These are phyloP conservation scores for Thalia dealbata DNA, from an alignment of 176 grass and related monocot species.

Conservation along the genomic window DNA sequence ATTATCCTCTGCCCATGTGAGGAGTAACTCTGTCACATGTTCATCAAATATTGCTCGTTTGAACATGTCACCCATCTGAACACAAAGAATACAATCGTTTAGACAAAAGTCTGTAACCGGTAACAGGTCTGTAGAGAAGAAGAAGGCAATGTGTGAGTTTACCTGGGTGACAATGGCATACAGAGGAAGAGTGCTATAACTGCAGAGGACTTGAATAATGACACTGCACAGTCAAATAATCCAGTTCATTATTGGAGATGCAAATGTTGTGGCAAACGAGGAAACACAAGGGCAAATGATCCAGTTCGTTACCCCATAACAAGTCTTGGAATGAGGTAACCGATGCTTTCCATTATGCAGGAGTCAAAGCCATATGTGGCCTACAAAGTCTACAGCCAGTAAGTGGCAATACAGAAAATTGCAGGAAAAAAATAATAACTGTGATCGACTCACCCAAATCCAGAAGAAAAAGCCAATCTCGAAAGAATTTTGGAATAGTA, in stretches of 20 bases:
- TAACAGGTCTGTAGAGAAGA: background rate
- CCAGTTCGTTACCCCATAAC: conserved; percentile 8
- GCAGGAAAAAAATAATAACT: background rate
- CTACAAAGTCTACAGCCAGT: background rate
- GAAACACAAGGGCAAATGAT: background rate
- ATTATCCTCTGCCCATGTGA: background rate
- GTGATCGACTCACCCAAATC: conserved; percentile 28
- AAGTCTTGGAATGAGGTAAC: conserved; percentile 26
- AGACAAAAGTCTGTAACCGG: background rate
- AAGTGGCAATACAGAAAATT: background rate
- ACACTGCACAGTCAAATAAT: conserved; percentile 7
- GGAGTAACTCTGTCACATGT: background rate
- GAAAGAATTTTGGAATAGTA: conserved; percentile 51
- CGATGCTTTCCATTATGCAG: conserved; percentile 21
- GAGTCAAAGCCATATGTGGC: conserved; percentile 21
- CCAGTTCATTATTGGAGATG: background rate
- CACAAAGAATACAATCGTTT: background rate
- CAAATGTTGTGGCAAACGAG: background rate
- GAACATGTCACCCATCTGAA: conserved; percentile 19
- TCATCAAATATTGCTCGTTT: conserved; percentile 7
- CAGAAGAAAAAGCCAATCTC: conserved; percentile 60
- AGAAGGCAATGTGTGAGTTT: background rate
- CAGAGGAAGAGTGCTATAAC: conserved; percentile 28
- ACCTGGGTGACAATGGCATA: conserved; percentile 28
- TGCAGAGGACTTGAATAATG: conserved; percentile 22